Evolutionary conservation across 1,284 basidiomycete species (phyloP).

Genomic region (Cryptococcus sp.): DNA sequence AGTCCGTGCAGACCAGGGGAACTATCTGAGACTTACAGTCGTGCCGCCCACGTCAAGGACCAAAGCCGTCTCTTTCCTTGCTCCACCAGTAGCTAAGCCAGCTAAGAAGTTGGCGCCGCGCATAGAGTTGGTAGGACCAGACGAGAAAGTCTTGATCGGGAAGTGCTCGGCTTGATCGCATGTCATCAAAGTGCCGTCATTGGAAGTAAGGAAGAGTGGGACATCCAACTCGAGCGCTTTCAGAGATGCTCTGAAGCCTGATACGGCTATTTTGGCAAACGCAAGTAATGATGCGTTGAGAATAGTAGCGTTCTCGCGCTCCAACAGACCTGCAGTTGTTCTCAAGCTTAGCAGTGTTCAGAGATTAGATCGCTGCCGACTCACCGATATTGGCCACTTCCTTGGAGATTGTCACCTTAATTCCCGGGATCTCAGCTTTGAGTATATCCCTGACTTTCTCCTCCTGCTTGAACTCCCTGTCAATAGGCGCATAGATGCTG

Average conservation of each 20-base stretch:
- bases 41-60: conserved; percentile 65
- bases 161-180: conserved; percentile 59
- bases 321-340: conserved; percentile 55
- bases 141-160: conserved; percentile 65
- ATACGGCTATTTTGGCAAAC: conserved; percentile 59
- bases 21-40: conserved; percentile 38
- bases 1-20: not conserved
- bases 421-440: conserved; percentile 26
- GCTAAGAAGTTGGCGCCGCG: conserved; percentile 62
- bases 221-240: conserved; percentile 56
- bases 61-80: conserved; percentile 55
- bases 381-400: conserved; percentile 40
- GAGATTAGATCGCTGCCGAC: not conserved
- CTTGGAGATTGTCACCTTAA: conserved; percentile 34
- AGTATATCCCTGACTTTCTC: conserved; percentile 36
- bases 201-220: conserved; percentile 62
- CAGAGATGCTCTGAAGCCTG: conserved; percentile 59
- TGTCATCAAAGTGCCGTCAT: conserved; percentile 62
- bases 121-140: conserved; percentile 65
- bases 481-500: conserved; percentile 42
- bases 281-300: conserved; percentile 62
- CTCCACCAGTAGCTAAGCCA: conserved; percentile 44
- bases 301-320: conserved; percentile 64
- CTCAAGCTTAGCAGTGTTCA: not conserved
- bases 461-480: conserved; percentile 35